Conservation (phyloP, 2,329 filamentous ascomycete species). For the Cordyceps tenuipes region DNA sequence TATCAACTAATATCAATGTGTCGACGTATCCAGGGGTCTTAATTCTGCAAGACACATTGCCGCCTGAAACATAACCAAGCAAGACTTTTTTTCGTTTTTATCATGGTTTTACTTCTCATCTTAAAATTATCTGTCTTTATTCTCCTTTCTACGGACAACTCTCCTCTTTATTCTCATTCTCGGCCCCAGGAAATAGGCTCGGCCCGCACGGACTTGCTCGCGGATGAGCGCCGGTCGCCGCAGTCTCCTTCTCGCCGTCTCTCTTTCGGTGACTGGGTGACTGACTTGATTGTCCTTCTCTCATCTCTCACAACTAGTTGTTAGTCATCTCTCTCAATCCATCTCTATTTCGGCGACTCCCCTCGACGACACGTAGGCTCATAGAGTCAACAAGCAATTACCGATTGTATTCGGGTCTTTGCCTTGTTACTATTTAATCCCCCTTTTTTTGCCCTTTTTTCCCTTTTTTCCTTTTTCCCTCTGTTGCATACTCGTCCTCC, state of each 20-base stretch:
- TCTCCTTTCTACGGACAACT: neutral
- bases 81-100: neutral
- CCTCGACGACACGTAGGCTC: neutral
- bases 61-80: neutral
- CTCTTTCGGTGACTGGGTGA: too few species aligned
- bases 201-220: neutral
- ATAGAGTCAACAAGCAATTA: too few species aligned
- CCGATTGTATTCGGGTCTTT: too few species aligned
- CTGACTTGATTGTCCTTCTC: neutral
- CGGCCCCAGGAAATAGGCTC: constrained; percentile 8
- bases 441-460: neutral
- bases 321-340: too few species aligned
- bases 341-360: too few species aligned
- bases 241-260: too few species aligned
- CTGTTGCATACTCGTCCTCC: neutral
- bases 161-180: neutral
- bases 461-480: neutral
- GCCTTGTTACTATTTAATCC: too few species aligned
- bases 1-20: neutral
- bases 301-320: neutral
- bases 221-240: too few species aligned
- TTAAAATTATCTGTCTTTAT: neutral
- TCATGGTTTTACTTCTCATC: neutral
- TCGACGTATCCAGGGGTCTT: neutral
- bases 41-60: neutral